Evolutionary conservation across 2,329 filamentous ascomycete species (phyloP).

Genomic region (Fusarium udum): DNA sequence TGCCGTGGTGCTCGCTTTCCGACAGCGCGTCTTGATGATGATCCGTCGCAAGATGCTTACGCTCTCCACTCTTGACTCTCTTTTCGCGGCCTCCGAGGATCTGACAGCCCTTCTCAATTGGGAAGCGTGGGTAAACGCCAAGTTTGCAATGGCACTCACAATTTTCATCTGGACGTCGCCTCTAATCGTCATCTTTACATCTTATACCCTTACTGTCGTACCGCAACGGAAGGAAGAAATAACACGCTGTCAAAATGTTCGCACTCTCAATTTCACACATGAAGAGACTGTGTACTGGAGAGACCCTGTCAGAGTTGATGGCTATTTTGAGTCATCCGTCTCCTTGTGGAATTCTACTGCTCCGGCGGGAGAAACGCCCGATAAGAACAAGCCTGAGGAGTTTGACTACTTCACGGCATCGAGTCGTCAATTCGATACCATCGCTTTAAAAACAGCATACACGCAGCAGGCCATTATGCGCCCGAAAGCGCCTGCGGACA

Average conservation of each 20-base stretch:
- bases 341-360: constrained; percentile 38
- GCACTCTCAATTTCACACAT: constrained; percentile 41
- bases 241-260: constrained; percentile 33
- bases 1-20: constrained; percentile 39
- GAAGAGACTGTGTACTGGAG: constrained; percentile 33
- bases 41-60: constrained; percentile 42
- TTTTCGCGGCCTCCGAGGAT: constrained; percentile 41
- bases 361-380: neutral
- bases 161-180: constrained; percentile 42
- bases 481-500: constrained; percentile 20
- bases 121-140: constrained; percentile 38
- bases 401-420: constrained; percentile 38
- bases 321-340: constrained; percentile 28
- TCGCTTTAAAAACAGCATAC: constrained; percentile 36
- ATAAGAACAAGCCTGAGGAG: constrained; percentile 17
- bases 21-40: constrained; percentile 41
- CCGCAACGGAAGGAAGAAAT: constrained; percentile 14
- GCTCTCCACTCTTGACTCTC: constrained; percentile 40
- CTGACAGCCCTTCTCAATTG: constrained; percentile 39
- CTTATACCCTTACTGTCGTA: constrained; percentile 36
- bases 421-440: constrained; percentile 31
- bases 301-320: neutral
- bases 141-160: constrained; percentile 40
- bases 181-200: constrained; percentile 41
- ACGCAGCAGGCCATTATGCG: constrained; percentile 31